Base-by-base conservation (phyloP, 164 flowering plant species). In the Euptelea pleiosperma region DNA sequence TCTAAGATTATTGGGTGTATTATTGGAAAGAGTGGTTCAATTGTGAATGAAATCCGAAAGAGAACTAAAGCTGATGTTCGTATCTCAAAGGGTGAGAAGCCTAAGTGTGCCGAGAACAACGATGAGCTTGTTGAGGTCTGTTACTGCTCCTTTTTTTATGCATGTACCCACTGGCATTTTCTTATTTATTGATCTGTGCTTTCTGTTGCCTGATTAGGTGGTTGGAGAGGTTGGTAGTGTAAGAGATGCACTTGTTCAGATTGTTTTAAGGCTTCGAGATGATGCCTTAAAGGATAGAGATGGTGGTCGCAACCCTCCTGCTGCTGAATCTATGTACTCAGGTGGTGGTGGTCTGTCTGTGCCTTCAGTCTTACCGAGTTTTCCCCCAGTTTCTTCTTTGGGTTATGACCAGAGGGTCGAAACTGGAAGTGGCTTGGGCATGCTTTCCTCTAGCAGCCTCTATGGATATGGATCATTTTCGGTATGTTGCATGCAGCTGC, bases 71-170 rank as follows among this genome's bases (percentile, higher is more conserved):
- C 96, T 55, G 91, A 93, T 70, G 64, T 93, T 29, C 96, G 82
- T n/a, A 90, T 93, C 55, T 88, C 97, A 24, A 90, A 85, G 77
- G 72, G 79, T 34, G 76, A 82, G 41, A 86, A 74, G 70, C 89
- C 86, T 9, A 83, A 72, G 60, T 75, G 81, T 72, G 87, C 84
- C 48, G 77, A 71, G 51, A 62, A 39, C 30, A 69, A 63, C 64
- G 95, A 83, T 70, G 96, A 93, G 68, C 87, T 83, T 52, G 79
- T 93, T 62, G 97, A 90, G 96, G 99, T 93, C 26, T 60, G 64
- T 19, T 53, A 50, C 50, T 34, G 19, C 35, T 31, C 15, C 31
- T 8, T 49, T 34, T 33, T 37, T 19, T 33, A 3, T 55, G 14
- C 25, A 7, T 34, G 7, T 31, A 2, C 22, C 2, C 11, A 12